Evolutionary conservation across 192 early-diverging fungal species (phyloP), one percentile per base, ranked within the genome.

Genomic region (Phycomyces nitens): DNA sequence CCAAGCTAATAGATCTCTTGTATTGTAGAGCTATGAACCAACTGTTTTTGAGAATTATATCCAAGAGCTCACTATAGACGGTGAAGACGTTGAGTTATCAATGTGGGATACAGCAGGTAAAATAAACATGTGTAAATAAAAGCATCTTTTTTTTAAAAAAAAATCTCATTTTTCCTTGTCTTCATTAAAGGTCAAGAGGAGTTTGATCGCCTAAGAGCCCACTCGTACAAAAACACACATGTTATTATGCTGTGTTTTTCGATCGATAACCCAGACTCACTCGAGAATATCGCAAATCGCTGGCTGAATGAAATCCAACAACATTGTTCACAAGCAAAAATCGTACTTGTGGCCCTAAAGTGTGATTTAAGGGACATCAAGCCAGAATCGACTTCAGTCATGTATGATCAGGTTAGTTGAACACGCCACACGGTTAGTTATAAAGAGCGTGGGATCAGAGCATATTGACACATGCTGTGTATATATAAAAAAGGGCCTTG

Each of bases 101-200:
- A 52, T 78, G 18, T 74, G 68, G 69, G 76, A 78, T 55, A 78
- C 76, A 18, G 72, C 72, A 44, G 70, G 75, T 77, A 71, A 53
- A 23, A 27, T 50, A 18, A 22, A 50, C 10, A 50, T 50, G 10
- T 16, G n/a, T 39, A 58, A 34, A 58, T 9, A 9, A 58, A 22
- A n/a, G 49, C n/a, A n/a, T n/a, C n/a, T n/a, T n/a, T n/a, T n/a
- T n/a, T 53, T 12, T 18, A 53, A 53, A 23, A 53, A 53, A 53
- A 23, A 18, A 53, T 8, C 52, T 11, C 23, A 21, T 23, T 44
- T 29, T 6, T 27, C 29, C 14, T 47, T 20, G 44, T 57, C 7
- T 58, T 21, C 53, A 3, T 39, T 12, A 42, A 22, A 65, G 66
- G 71, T 14, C 71, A 73, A 47, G 71, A 73, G 40, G 71, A 73